phyloP scores from a whole-genome alignment of 164 flowering plant genomes.

The Litsea cubeba region DNA sequence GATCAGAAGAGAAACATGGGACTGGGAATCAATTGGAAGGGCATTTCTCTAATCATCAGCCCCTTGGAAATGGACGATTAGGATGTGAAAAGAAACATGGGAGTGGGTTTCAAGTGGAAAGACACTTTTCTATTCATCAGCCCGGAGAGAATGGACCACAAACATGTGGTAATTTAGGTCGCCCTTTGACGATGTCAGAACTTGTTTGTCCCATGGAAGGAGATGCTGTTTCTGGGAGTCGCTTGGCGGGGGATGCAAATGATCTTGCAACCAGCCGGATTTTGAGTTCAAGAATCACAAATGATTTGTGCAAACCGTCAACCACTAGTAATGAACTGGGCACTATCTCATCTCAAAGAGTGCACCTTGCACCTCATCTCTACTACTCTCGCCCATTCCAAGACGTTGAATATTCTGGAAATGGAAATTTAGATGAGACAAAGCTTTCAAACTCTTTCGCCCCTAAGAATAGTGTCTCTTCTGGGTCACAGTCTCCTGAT shows the following conservation, averaged over 20 bases:
- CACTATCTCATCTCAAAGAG: conserved; percentile 13
- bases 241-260: conserved; percentile 18
- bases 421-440: conserved; percentile 1
- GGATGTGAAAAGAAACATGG: conserved; percentile 3
- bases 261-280: conserved; percentile 12
- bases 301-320: conserved; percentile 9
- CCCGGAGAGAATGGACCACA: neutral
- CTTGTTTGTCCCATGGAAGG: neutral
- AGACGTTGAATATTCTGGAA: conserved; percentile 23
- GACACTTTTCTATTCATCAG: neutral
- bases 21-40: conserved; percentile 3
- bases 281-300: conserved; percentile 10
- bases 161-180: neutral
- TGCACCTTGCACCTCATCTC: conserved; percentile 16
- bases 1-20: conserved; percentile 1
- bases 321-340: conserved; percentile 7
- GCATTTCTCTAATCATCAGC: neutral
- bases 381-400: conserved; percentile 11
- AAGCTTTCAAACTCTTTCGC: neutral
- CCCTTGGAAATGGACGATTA: neutral
- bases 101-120: conserved; percentile 2
- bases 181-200: neutral
- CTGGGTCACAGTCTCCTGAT: conserved; percentile 3
- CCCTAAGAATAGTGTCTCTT: conserved; percentile 10
- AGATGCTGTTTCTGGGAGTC: conserved; percentile 2